phyloP scores from a whole-genome alignment of 1,284 basidiomycete species.

The Peniophora sp. region DNA sequence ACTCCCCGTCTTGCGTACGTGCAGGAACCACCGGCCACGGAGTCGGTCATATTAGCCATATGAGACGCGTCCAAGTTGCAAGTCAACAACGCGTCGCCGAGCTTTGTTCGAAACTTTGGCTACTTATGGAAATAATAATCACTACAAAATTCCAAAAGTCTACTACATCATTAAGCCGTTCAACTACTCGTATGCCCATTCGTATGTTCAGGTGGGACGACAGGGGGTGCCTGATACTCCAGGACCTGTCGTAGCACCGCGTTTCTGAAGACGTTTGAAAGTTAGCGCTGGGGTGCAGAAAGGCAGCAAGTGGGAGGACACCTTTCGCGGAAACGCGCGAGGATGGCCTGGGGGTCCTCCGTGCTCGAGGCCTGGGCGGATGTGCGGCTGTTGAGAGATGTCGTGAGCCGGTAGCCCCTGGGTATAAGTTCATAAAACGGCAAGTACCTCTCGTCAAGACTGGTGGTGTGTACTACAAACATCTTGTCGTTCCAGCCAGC shows the following conservation, averaged over 20 bases:
- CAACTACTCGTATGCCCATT: too few species aligned
- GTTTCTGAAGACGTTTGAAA: slow-evolving; percentile 35
- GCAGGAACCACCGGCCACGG: too few species aligned
- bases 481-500: slow-evolving; percentile 51
- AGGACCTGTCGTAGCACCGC: slow-evolving; percentile 46
- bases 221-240: slow-evolving; percentile 24
- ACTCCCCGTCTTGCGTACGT: too few species aligned
- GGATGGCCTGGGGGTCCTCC: slow-evolving; percentile 38
- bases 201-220: not conserved
- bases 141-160: too few species aligned
- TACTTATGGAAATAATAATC: too few species aligned
- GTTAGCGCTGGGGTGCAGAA: not conserved
- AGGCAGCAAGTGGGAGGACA: slow-evolving; percentile 14
- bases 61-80: too few species aligned
- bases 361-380: slow-evolving; percentile 14
- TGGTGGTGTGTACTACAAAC: slow-evolving; percentile 64
- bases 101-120: too few species aligned
- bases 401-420: not conserved
- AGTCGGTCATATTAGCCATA: too few species aligned
- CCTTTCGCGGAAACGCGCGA: slow-evolving; percentile 63
- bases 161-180: too few species aligned
- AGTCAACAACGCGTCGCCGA: too few species aligned
- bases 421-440: slow-evolving; percentile 3
- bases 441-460: slow-evolving; percentile 22
- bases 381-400: not conserved